Conservation (phyloP, 495 filamentous ascomycete genomes). For the Melanomma pulvis-pyrius region DNA sequence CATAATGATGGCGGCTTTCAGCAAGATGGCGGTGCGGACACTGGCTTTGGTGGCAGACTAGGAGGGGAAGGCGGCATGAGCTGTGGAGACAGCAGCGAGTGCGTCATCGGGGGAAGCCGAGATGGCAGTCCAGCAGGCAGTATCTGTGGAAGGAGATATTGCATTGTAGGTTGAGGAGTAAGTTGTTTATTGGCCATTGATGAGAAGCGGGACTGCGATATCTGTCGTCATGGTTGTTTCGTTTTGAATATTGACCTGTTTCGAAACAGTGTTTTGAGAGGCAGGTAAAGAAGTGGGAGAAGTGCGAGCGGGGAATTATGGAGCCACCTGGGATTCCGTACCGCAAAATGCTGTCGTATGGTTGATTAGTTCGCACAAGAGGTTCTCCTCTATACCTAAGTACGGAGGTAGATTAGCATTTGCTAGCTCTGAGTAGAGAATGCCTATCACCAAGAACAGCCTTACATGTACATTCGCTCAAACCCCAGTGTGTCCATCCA, state of each 20-base stretch:
- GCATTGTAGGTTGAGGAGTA: slow-evolving; percentile 68
- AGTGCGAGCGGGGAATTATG: no score
- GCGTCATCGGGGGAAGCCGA: slow-evolving; percentile 65
- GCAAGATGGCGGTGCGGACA: slow-evolving; percentile 68
- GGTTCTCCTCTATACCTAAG: not conserved
- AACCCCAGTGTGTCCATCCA: no score
- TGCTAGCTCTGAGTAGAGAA: not conserved
- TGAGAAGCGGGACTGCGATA: slow-evolving; percentile 64
- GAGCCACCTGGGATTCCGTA: no score
- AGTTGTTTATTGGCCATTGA: slow-evolving; percentile 66
- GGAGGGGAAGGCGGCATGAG: slow-evolving; percentile 66
- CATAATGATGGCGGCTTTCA: slow-evolving; percentile 70
- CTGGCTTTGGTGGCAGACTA: slow-evolving; percentile 67
- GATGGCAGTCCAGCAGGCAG: slow-evolving; percentile 62
- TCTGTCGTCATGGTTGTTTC: not conserved
- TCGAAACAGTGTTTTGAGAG: no score
- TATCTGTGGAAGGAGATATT: slow-evolving; percentile 61
- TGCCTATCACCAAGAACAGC: not conserved
- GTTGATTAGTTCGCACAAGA: not conserved
- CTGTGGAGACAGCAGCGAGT: slow-evolving; percentile 62
- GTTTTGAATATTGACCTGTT: no score
- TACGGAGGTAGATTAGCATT: not conserved
- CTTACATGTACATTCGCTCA: no score
- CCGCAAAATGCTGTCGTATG: not conserved
- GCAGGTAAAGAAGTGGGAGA: no score